Percentiles rank a stretch among this genome's conserved stretches.
These are phyloP conservation scores for Tolypocladium tundrense DNA, from an alignment of 2,329 filamentous ascomycete genomes.

Conservation along the genomic window DNA sequence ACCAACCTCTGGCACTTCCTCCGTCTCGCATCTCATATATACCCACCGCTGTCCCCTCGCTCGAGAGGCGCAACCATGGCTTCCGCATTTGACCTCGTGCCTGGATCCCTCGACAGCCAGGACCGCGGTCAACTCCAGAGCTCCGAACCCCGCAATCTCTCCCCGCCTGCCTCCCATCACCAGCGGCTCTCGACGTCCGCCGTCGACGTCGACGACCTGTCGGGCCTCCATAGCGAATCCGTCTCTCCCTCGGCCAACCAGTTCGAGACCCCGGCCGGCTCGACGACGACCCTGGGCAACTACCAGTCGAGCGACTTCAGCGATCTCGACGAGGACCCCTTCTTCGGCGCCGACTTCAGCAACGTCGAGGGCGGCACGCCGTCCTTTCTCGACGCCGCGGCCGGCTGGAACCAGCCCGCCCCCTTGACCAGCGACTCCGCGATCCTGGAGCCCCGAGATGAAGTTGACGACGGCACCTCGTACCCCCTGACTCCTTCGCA, in stretches of 20 bases:
- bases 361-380: conserved; percentile 29
- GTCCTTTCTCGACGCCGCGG: conserved; percentile 31
- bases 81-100: conserved; percentile 31
- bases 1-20: not conserved
- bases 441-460: conserved; percentile 2
- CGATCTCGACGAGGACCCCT: conserved; percentile 37
- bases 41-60: conserved; percentile 11
- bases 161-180: conserved; percentile 12
- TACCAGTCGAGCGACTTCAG: conserved; percentile 40
- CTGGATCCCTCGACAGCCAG: conserved; percentile 27
- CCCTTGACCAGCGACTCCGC: conserved; percentile 4
- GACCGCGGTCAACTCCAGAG: conserved; percentile 21
- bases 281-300: conserved; percentile 33
- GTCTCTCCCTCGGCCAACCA: conserved; percentile 18
- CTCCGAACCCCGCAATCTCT: conserved; percentile 20
- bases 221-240: conserved; percentile 22
- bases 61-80: conserved; percentile 25
- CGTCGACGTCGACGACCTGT: conserved; percentile 28
- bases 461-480: conserved; percentile 12
- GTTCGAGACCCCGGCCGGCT: conserved; percentile 38
- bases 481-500: conserved; percentile 43
- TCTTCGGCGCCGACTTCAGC: conserved; percentile 40
- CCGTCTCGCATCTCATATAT: conserved; percentile 20
- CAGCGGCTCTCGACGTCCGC: conserved; percentile 19
- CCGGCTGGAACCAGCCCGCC: conserved; percentile 11